Evolutionary conservation across 768 basidiomycete species (phyloP).

Genomic region (Hypsizygus marmoreus): DNA sequence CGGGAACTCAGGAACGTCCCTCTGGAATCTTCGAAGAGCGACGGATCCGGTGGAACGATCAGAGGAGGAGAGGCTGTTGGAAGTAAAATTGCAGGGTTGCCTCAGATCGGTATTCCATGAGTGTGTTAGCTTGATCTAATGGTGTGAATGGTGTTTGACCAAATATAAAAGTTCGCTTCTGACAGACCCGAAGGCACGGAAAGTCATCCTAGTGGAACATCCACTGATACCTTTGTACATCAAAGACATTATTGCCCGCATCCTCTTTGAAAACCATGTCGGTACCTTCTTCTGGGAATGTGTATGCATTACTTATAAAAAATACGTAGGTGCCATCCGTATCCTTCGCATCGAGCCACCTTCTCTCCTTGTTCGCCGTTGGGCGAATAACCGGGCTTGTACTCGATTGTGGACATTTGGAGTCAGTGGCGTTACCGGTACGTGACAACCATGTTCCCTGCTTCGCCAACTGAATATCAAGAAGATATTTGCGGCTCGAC

Average conservation of each 20-base stretch:
- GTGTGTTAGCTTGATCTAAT: slow-evolving; percentile 46
- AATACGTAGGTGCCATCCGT: slow-evolving; percentile 80
- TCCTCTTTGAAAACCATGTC: slow-evolving; percentile 92
- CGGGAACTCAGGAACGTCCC: slow-evolving; percentile 37
- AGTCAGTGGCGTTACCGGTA: slow-evolving; percentile 87
- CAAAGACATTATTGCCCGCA: slow-evolving; percentile 84
- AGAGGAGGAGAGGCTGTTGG: slow-evolving; percentile 76
- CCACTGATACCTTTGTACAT: slow-evolving; percentile 83
- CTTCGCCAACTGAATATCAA: slow-evolving; percentile 5
- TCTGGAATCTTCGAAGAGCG: slow-evolving; percentile 67
- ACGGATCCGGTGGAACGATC: slow-evolving; percentile 54
- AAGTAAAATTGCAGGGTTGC: slow-evolving; percentile 65
- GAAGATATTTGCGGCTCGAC: slow-evolving; percentile 89
- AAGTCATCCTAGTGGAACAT: slow-evolving; percentile 91
- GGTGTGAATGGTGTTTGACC: slow-evolving; percentile 3
- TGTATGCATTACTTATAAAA: background rate
- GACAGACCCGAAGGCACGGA: slow-evolving; percentile 93
- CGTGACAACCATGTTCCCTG: slow-evolving; percentile 25
- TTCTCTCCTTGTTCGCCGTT: slow-evolving; percentile 81
- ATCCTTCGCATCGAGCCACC: slow-evolving; percentile 88
- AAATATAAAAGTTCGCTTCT: slow-evolving; percentile 70
- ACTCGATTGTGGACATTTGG: slow-evolving; percentile 89
- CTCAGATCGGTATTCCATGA: slow-evolving; percentile 82
- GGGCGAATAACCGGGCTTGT: slow-evolving; percentile 94
- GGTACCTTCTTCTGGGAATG: slow-evolving; percentile 12